Evolutionary conservation across 352 stramenopile genomes (phyloP).

Genomic region (Hyaloperonospora brassicae): DNA sequence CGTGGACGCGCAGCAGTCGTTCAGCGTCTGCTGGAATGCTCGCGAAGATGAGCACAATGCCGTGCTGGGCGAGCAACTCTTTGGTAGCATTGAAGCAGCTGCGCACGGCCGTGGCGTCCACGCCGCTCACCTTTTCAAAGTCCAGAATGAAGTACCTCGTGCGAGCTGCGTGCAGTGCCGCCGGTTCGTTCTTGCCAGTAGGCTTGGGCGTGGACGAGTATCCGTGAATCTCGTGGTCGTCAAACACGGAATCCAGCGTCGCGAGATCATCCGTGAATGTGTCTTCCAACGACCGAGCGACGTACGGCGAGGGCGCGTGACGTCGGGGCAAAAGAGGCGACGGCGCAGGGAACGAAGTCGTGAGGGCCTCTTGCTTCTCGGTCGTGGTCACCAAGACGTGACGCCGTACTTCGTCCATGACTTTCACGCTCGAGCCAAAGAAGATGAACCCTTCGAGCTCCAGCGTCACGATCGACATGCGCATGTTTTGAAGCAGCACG

Average conservation of each 20-base stretch:
- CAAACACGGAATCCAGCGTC: conserved; percentile 52
- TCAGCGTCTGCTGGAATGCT: conserved; percentile 64
- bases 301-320: conserved; percentile 20
- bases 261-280: conserved; percentile 43
- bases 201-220: conserved; percentile 36
- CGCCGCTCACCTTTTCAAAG: conserved; percentile 83
- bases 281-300: conserved; percentile 21
- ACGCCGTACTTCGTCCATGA: conserved; percentile 82
- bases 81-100: conserved; percentile 84
- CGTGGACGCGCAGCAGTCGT: conserved; percentile 63
- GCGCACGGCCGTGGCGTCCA: conserved; percentile 84
- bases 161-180: conserved; percentile 51
- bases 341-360: conserved; percentile 13
- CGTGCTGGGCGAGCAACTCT: conserved; percentile 68
- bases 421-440: conserved; percentile 81
- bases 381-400: conserved; percentile 59
- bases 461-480: conserved; percentile 79
- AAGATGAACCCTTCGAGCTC: conserved; percentile 85
- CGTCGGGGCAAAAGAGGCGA: conserved; percentile 20
- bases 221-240: conserved; percentile 29
- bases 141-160: conserved; percentile 86
- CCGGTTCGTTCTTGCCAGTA: conserved; percentile 14
- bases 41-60: conserved; percentile 67
- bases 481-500: conserved; percentile 55
- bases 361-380: conserved; percentile 29